phyloP scores from a whole-genome alignment of 192 early-diverging fungal species.

The Irineochytrium annulatum region DNA sequence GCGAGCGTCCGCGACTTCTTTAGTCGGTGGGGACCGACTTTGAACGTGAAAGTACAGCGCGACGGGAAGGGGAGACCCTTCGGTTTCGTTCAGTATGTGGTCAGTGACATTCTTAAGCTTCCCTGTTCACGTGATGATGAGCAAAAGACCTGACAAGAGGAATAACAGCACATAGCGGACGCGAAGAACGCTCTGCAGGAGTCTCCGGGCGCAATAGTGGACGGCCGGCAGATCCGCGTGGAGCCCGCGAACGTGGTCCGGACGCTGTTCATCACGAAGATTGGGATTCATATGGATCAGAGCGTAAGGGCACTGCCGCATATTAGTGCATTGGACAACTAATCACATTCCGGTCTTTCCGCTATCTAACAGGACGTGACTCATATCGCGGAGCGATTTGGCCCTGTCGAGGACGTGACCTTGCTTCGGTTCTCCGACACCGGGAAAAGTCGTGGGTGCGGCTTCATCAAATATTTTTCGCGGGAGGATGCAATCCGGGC shows the following conservation, averaged over 20 bases:
- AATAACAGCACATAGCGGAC: constrained; percentile 10
- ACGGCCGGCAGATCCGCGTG: constrained; percentile 9
- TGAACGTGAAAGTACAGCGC: neutral
- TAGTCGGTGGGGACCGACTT: neutral
- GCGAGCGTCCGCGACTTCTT: neutral
- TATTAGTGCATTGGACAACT: no score
- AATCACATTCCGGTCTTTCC: no score
- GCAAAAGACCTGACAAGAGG: no score
- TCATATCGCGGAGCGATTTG: constrained; percentile 8
- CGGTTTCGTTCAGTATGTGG: neutral
- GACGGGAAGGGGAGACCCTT: neutral
- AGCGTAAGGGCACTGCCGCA: no score
- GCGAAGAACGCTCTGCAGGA: constrained; percentile 13
- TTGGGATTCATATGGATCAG: neutral
- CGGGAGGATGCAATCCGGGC: constrained; percentile 25
- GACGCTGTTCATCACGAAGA: constrained; percentile 5
- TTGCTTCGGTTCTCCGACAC: constrained; percentile 16
- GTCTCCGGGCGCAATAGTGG: constrained; percentile 4
- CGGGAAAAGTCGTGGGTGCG: neutral
- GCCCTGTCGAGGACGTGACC: constrained; percentile 15
- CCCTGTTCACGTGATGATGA: neutral
- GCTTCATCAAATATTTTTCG: constrained; percentile 21
- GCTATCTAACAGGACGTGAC: neutral
- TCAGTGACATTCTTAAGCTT: neutral
- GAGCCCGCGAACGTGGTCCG: constrained; percentile 21